Conservation (phyloP, 306 rosid species). For the Trifolium repens region DNA sequence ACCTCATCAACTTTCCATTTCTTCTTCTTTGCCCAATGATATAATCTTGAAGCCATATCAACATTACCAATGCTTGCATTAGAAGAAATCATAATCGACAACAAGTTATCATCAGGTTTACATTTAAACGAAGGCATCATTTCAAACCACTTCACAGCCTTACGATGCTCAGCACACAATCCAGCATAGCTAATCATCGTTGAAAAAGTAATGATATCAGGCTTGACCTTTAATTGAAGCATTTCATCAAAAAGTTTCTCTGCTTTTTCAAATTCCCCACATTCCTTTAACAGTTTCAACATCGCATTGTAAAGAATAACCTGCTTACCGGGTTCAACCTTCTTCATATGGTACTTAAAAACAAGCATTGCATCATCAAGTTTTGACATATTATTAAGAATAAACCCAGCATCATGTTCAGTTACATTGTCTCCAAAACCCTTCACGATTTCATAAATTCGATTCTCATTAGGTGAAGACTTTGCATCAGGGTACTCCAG, state of each 20-base stretch:
- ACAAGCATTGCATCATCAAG: constrained; percentile 60
- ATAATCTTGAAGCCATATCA: constrained; percentile 74
- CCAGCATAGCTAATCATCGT: constrained; percentile 81
- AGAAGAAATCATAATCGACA: constrained; percentile 69
- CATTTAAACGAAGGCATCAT: constrained; percentile 68
- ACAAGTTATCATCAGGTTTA: constrained; percentile 67
- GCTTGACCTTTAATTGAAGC: constrained; percentile 67
- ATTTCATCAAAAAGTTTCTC: constrained; percentile 85
- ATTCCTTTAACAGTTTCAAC: constrained; percentile 61
- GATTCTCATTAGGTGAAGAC: constrained; percentile 44
- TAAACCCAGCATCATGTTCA: constrained; percentile 62
- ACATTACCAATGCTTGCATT: constrained; percentile 76
- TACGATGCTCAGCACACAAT: constrained; percentile 53
- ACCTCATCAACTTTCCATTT: constrained; percentile 70
- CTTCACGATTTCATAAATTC: constrained; percentile 52
- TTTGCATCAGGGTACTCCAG: background rate
- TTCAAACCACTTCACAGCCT: constrained; percentile 88
- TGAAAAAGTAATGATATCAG: constrained; percentile 75
- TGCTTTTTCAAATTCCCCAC: constrained; percentile 66
- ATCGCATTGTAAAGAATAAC: constrained; percentile 77
- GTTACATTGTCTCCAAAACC: constrained; percentile 50
- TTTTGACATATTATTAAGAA: constrained; percentile 65
- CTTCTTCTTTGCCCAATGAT: constrained; percentile 73
- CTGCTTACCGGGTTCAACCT: constrained; percentile 44
- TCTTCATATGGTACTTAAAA: constrained; percentile 55